Percentiles rank a stretch among this genome's conserved stretches.
phyloP scores from a whole-genome alignment of 1,284 basidiomycete genomes.

The Cystobasidiaceae sp. region DNA sequence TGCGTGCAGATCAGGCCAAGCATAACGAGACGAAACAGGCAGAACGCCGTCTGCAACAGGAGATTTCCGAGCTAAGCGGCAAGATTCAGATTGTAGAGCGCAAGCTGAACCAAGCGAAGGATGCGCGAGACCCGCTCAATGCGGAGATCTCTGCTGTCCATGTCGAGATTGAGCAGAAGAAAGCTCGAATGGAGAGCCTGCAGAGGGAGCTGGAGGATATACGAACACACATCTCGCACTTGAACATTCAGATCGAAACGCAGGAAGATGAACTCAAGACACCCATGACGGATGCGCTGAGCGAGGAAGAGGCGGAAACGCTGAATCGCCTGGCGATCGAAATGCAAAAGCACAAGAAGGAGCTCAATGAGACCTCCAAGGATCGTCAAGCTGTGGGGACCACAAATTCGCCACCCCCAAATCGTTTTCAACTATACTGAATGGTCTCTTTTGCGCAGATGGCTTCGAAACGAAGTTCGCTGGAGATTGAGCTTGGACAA shows the following conservation, averaged over 20 bases:
- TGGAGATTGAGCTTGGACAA: conserved; percentile 92
- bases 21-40: conserved; percentile 68
- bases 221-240: conserved; percentile 60
- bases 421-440: not conserved
- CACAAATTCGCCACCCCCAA: conserved; percentile 1
- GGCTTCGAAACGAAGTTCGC: conserved; percentile 66
- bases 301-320: conserved; percentile 62
- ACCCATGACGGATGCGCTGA: conserved; percentile 69
- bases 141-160: conserved; percentile 61
- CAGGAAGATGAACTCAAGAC: conserved; percentile 68
- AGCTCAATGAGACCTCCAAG: conserved; percentile 63
- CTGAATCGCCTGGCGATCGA: conserved; percentile 69
- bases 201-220: conserved; percentile 67
- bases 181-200: conserved; percentile 59
- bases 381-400: conserved; percentile 67
- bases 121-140: conserved; percentile 62
- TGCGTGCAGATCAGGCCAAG: conserved; percentile 60
- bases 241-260: conserved; percentile 58
- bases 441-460: conserved; percentile 53
- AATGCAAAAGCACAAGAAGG: conserved; percentile 67
- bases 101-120: conserved; percentile 65
- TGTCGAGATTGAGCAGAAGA: conserved; percentile 66
- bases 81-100: conserved; percentile 65
- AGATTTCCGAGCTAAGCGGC: conserved; percentile 72
- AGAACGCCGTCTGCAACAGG: conserved; percentile 72